A percentile compares a stretch with the other conserved stretches of the same genome.
Conservation (phyloP, 1,284 basidiomycete species). For the Cutaneotrichosporon dermatis region DNA sequence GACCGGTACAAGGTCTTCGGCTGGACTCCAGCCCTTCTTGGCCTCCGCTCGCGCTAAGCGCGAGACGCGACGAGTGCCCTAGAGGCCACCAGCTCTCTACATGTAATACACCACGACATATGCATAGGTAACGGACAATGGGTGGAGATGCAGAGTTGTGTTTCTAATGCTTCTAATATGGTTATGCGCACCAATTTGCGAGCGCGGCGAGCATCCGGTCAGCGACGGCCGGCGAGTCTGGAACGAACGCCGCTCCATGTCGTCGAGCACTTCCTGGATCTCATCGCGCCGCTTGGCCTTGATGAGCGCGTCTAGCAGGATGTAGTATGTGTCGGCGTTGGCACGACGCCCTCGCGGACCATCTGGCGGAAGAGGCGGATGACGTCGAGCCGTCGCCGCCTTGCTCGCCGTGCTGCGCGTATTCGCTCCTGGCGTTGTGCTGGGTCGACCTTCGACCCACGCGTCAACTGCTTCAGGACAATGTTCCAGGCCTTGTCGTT, state of each 20-base stretch:
- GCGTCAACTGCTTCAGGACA: constrained; percentile 55
- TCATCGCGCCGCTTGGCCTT: constrained; percentile 50
- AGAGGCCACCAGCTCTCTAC: not conserved
- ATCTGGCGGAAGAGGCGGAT: constrained; percentile 64
- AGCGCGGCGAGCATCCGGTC: constrained; percentile 40
- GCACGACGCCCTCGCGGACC: constrained; percentile 53
- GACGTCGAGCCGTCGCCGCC: constrained; percentile 40
- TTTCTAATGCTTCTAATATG: not conserved
- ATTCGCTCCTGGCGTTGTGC: not conserved
- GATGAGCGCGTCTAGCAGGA: constrained; percentile 62
- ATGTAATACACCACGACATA: not conserved
- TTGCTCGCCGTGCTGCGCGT: not conserved
- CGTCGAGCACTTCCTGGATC: constrained; percentile 59
- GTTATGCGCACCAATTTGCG: not conserved
- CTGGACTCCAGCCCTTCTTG: constrained; percentile 63
- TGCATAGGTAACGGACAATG: constrained; percentile 2
- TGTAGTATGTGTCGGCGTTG: constrained; percentile 66
- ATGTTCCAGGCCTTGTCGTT: constrained; percentile 67
- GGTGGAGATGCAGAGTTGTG: not conserved
- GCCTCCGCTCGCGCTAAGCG: constrained; percentile 9
- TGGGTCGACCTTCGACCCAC: constrained; percentile 33
- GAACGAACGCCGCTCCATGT: constrained; percentile 55
- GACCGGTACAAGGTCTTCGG: constrained; percentile 66
- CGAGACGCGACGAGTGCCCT: too few relatives aligned
- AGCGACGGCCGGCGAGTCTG: constrained; percentile 48